Base-by-base conservation (phyloP, 202 grass and related monocot species). In the Digitaria exilis region DNA sequence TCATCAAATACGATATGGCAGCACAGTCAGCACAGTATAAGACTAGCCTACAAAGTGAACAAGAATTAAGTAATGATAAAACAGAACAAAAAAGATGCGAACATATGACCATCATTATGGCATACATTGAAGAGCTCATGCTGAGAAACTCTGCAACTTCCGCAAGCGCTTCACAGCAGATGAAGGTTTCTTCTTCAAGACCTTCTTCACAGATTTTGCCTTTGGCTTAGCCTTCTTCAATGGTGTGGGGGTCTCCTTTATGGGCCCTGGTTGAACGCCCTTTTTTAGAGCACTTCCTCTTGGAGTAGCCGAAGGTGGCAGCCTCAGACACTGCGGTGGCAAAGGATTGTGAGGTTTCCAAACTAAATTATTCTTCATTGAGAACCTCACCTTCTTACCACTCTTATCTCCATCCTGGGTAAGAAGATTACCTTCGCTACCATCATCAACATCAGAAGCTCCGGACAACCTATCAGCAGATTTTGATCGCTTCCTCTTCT, bases 231-330 rank as follows among this genome's bases (percentile, higher is more conserved):
- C 84, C 83, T 90, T 92, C 86, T 88, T 93, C 88, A 80, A 26
- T 39, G 18, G 69, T 10, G 85, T 76, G 43, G 90, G 76, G 31
- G 59, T 93, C 81, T 93, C 90, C 64, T 76, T 91, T 69, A 98
- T 80, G 29, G 96, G 96, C 26, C 96, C 96, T 70, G 93, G 87
- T 37, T 43, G 78, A n/a, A 98, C 91, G 9, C 96, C 93, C 62
- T 93, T 94, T 85, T 98, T 98, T 48, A 98, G 85, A 1, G 96
- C 96, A 73, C 96, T 98, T 48, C 96, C 96, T 78, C 91, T 98
- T 57, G 96, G 96, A 79, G 91, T 93, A 74, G 83, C 83, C 49
- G 92, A 95, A 83, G 93, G 96, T 43, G 96, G 96, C 34, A 96
- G 42, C 74, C 96, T 93, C 91, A 98, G 80, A 69, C 87, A 84